Percentiles rank a stretch among this genome's conserved stretches.
Conservation (phyloP, 2,329 filamentous ascomycete genomes). For the Lachnellula suecica region DNA sequence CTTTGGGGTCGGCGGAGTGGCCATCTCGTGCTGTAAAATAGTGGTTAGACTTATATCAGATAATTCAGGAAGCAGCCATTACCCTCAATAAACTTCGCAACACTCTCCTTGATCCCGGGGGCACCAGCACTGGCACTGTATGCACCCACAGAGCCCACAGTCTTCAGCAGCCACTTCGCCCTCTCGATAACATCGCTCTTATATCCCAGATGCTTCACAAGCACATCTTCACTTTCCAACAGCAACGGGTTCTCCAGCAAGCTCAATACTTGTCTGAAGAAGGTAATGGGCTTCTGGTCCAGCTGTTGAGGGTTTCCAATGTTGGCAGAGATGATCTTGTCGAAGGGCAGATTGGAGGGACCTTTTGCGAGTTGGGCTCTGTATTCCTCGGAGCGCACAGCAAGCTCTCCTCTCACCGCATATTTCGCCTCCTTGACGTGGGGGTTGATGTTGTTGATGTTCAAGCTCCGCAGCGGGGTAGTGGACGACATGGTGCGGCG, state of each 20-base stretch:
- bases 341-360: slow-evolving; percentile 67
- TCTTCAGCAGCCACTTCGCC: slow-evolving; percentile 75
- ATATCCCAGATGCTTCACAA: slow-evolving; percentile 77
- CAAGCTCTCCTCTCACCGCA: slow-evolving; percentile 93
- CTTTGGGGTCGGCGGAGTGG: slow-evolving; percentile 74
- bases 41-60: slow-evolving; percentile 55
- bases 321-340: slow-evolving; percentile 92
- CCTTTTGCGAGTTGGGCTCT: slow-evolving; percentile 68
- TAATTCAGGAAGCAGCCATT: slow-evolving; percentile 56
- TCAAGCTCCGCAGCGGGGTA: slow-evolving; percentile 53
- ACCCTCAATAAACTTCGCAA: slow-evolving; percentile 92
- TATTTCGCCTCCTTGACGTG: slow-evolving; percentile 87
- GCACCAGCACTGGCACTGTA: slow-evolving; percentile 95
- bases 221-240: slow-evolving; percentile 78
- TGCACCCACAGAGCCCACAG: slow-evolving; percentile 88
- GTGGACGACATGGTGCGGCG: slow-evolving; percentile 35
- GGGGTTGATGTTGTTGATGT: slow-evolving; percentile 87
- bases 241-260: slow-evolving; percentile 86
- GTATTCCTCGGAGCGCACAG: slow-evolving; percentile 90
- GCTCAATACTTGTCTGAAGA: slow-evolving; percentile 96
- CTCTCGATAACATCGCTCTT: slow-evolving; percentile 85
- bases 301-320: slow-evolving; percentile 99
- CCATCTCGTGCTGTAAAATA: slow-evolving; percentile 73
- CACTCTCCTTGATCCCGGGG: slow-evolving; percentile 80
- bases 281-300: slow-evolving; percentile 98